Evolutionary conservation across 306 rosid genomes (phyloP).

Genomic region (Mucuna pruriens): DNA sequence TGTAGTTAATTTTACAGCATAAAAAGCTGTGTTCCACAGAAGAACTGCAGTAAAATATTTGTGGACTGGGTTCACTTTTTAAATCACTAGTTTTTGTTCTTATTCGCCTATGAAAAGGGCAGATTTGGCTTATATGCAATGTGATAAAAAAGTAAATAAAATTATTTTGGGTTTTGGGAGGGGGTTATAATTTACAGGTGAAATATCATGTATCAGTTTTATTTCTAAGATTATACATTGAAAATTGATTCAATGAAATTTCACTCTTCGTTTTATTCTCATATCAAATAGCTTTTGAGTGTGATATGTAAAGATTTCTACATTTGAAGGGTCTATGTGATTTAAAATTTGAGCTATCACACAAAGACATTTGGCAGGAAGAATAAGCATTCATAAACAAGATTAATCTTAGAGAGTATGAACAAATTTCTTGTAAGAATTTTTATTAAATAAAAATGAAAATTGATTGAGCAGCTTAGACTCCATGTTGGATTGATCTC

Average conservation of each 20-base stretch:
- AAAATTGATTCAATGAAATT: not conserved
- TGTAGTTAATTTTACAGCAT: conserved; percentile 11
- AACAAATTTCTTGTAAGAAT: not conserved
- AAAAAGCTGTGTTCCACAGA: not conserved
- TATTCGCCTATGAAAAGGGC: not conserved
- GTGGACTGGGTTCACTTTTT: not conserved
- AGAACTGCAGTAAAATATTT: not conserved
- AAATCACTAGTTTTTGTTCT: not conserved
- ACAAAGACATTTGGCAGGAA: not conserved
- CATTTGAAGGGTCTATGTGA: not conserved
- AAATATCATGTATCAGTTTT: not conserved
- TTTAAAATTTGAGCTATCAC: not conserved
- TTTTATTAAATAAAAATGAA: not conserved
- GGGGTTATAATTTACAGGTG: not conserved
- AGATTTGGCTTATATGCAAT: not conserved
- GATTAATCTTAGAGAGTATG: not conserved
- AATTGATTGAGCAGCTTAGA: not conserved
- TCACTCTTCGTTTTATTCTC: not conserved
- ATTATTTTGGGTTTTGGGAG: not conserved
- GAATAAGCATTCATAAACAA: not conserved
- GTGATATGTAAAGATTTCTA: not conserved
- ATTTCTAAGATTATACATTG: not conserved
- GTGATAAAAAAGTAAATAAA: not conserved
- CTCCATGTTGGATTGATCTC: not conserved
- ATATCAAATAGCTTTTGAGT: not conserved